These are phyloP conservation scores for Penicillium steckii DNA, from an alignment of 495 filamentous ascomycete genomes.

Conservation along the genomic window DNA sequence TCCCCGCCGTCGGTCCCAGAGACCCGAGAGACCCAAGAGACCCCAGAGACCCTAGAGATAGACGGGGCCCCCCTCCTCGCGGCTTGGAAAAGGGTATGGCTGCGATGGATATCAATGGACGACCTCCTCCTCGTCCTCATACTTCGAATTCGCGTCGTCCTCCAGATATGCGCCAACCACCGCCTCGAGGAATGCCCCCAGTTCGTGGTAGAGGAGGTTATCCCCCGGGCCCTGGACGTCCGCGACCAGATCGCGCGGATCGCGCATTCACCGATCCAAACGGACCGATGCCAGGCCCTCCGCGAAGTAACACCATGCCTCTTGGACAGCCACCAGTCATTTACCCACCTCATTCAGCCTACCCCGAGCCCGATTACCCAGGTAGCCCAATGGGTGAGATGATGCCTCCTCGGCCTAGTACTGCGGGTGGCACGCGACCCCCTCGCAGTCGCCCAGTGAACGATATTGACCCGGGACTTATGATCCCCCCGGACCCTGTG, in stretches of 20 bases:
- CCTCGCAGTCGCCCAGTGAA: constrained; percentile 12
- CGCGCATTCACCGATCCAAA: constrained; percentile 30
- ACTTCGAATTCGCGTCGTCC: constrained; percentile 36
- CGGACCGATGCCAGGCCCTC: constrained; percentile 28
- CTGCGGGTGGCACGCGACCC: constrained; percentile 25
- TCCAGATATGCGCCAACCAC: constrained; percentile 30
- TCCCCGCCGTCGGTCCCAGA: constrained; percentile 55
- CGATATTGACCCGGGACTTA: constrained; percentile 15
- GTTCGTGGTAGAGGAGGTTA: constrained; percentile 22
- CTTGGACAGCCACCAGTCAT: constrained; percentile 16
- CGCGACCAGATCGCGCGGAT: constrained; percentile 27
- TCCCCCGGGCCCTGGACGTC: constrained; percentile 15
- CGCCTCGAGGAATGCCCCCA: constrained; percentile 26
- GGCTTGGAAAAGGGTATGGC: constrained; percentile 55
- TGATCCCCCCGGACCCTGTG: constrained; percentile 19
- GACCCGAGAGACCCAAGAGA: constrained; percentile 23
- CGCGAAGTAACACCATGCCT: constrained; percentile 44
- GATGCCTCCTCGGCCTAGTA: constrained; percentile 25
- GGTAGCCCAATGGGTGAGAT: constrained; percentile 10
- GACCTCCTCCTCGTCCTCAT: constrained; percentile 36
- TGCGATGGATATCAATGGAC: constrained; percentile 54
- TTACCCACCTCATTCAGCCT: constrained; percentile 36
- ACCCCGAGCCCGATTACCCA: constrained; percentile 28
- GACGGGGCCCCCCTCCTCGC: constrained; percentile 22
- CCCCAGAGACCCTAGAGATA: constrained; percentile 14